Percentiles rank a stretch among this genome's conserved stretches.
Evolutionary conservation across 2,329 filamentous ascomycete genomes (phyloP).

Genomic region (Sarocladium brachiariae): DNA sequence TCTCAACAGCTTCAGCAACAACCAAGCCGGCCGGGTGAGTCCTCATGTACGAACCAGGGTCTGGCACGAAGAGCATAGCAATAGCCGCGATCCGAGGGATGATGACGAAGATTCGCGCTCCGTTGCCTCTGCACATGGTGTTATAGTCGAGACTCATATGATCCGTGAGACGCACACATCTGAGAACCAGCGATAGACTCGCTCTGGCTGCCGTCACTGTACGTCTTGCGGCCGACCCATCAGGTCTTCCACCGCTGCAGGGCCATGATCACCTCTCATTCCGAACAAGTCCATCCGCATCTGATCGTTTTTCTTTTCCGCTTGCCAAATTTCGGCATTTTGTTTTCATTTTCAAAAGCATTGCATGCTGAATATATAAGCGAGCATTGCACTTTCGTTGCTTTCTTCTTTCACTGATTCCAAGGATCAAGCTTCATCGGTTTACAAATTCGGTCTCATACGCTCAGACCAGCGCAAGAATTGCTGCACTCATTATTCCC

Average conservation of each 20-base stretch:
- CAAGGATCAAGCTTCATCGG: too few species aligned
- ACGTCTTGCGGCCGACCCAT: not conserved
- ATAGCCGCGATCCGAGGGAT: not conserved
- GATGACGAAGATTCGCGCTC: constrained; percentile 5
- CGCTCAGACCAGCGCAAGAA: too few species aligned
- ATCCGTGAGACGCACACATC: constrained; percentile 18
- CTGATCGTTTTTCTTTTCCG: not conserved
- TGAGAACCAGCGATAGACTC: constrained; percentile 17
- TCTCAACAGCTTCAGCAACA: not conserved
- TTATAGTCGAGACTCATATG: constrained; percentile 21
- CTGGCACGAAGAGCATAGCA: constrained; percentile 20
- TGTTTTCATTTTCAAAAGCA: too few species aligned
- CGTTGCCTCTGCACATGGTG: constrained; percentile 14
- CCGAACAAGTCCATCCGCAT: too few species aligned
- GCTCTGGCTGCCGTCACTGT: constrained; percentile 1
- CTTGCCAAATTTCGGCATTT: too few species aligned
- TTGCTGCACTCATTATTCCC: too few species aligned
- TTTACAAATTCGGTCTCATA: too few species aligned
- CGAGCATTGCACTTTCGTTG: not conserved
- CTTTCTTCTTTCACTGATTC: too few species aligned
- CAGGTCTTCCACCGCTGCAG: constrained; percentile 4
- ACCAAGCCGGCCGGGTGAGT: not conserved
- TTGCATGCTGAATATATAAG: too few species aligned
- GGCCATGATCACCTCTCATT: too few species aligned
- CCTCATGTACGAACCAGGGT: constrained; percentile 19